These are phyloP conservation scores for Wakefieldia striispora DNA, from an alignment of 768 basidiomycete genomes.

Conservation along the genomic window DNA sequence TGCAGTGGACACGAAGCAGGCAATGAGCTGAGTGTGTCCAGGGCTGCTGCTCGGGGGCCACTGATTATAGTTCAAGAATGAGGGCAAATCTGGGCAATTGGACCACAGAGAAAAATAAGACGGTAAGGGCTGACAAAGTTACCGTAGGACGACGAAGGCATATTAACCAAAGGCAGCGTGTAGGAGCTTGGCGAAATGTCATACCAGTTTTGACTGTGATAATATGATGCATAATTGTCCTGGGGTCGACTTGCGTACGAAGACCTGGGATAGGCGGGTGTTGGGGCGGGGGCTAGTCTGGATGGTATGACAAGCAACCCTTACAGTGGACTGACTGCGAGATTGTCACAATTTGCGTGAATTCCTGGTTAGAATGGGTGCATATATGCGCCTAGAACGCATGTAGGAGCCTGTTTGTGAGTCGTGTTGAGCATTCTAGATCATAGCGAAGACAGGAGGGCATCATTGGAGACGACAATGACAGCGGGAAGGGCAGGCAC, in stretches of 20 bases:
- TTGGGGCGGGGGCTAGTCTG: constrained; percentile 25
- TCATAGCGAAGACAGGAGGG: too few relatives aligned
- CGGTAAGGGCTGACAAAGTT: constrained; percentile 24
- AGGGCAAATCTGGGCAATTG: constrained; percentile 25
- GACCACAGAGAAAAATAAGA: constrained; percentile 32
- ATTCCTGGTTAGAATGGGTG: too few relatives aligned
- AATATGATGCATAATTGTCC: constrained; percentile 25
- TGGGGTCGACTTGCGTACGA: constrained; percentile 27
- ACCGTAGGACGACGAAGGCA: constrained; percentile 25
- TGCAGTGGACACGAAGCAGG: constrained; percentile 29
- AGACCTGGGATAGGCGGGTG: constrained; percentile 16
- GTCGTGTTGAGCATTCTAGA: too few relatives aligned
- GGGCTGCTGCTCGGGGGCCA: constrained; percentile 29
- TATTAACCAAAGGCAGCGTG: constrained; percentile 32
- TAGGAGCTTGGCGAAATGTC: constrained; percentile 29
- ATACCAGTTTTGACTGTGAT: constrained; percentile 27
- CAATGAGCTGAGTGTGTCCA: constrained; percentile 27
- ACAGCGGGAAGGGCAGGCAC: too few relatives aligned
- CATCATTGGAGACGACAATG: too few relatives aligned
- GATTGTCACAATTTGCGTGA: too few relatives aligned
- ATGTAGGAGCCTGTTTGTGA: too few relatives aligned
- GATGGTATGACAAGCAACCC: constrained; percentile 39
- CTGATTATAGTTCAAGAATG: constrained; percentile 30
- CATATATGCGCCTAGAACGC: too few relatives aligned
- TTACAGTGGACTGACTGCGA: too few relatives aligned